Percentiles rank a stretch among this genome's conserved stretches.
Conservation (phyloP, 208 protist species). For the Giardia duodenalis region DNA sequence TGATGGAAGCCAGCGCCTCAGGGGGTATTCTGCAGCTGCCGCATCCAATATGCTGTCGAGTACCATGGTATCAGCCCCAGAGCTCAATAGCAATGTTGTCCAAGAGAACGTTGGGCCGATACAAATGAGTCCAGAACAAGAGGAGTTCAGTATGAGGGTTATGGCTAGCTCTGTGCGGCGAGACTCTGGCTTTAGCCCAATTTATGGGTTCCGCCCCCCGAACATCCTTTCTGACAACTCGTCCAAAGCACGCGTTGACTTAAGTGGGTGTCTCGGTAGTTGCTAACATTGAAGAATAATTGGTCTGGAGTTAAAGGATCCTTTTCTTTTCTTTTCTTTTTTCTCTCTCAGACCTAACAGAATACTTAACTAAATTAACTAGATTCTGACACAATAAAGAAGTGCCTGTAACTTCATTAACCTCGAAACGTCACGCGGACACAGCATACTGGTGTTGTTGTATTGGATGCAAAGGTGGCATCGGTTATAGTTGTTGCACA, state of each 20-base stretch:
- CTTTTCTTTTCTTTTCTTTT: too few species aligned
- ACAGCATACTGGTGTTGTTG: too few species aligned
- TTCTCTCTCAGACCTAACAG: too few species aligned
- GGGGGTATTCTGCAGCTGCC: background rate
- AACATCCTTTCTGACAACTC: background rate
- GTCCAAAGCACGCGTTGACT: background rate
- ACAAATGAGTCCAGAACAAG: background rate
- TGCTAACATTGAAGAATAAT: background rate
- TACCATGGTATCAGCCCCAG: background rate
- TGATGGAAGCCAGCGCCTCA: background rate
- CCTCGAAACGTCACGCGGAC: too few species aligned
- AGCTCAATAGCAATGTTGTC: background rate
- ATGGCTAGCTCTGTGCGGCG: too few species aligned
- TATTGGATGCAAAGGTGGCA: too few species aligned
- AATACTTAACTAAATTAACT: too few species aligned
- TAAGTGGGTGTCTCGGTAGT: background rate
- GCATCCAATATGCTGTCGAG: background rate
- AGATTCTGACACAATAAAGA: too few species aligned
- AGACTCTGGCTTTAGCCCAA: background rate
- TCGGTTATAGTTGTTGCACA: too few species aligned
- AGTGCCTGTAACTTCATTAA: too few species aligned
- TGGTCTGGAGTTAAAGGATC: too few species aligned
- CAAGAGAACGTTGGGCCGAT: background rate
- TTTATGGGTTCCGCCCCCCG: background rate
- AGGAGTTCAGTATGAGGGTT: background rate